Evolutionary conservation across 2,329 filamentous ascomycete species (phyloP).

Genomic region (Aspergillus quadricinctus): DNA sequence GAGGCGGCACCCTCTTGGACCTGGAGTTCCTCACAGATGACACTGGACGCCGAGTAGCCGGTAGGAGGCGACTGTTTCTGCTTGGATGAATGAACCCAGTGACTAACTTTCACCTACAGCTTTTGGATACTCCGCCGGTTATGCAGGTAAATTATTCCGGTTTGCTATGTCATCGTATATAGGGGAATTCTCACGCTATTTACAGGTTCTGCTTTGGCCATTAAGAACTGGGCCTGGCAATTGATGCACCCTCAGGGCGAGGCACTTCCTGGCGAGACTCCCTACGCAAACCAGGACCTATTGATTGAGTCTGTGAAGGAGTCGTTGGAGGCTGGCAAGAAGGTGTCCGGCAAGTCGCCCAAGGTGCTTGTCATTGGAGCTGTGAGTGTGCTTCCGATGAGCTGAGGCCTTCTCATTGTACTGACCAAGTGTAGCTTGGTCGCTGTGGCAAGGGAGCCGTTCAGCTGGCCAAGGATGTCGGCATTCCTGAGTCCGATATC

Average conservation of each 20-base stretch:
- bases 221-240: constrained; percentile 82
- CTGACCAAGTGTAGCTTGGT: constrained; percentile 27
- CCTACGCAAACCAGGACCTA: constrained; percentile 63
- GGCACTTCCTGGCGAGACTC: constrained; percentile 58
- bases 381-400: constrained; percentile 31
- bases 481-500: constrained; percentile 66
- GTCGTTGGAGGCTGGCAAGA: constrained; percentile 61
- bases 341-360: constrained; percentile 64
- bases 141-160: constrained; percentile 48
- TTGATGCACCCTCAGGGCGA: constrained; percentile 63
- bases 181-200: constrained; percentile 5
- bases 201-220: constrained; percentile 62
- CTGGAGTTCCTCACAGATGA: constrained; percentile 81
- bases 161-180: neutral
- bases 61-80: constrained; percentile 13
- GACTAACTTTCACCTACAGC: constrained; percentile 21
- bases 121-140: constrained; percentile 66
- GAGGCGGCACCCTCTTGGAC: constrained; percentile 73
- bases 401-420: neutral
- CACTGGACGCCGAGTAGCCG: constrained; percentile 54
- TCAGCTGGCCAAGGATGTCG: constrained; percentile 70
- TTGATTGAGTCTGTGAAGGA: constrained; percentile 72
- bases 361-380: constrained; percentile 80
- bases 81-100: neutral
- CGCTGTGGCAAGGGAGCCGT: constrained; percentile 83